Conservation (phyloP, 139 green algal genomes). For the Chlamydomonas asymmetrica region DNA sequence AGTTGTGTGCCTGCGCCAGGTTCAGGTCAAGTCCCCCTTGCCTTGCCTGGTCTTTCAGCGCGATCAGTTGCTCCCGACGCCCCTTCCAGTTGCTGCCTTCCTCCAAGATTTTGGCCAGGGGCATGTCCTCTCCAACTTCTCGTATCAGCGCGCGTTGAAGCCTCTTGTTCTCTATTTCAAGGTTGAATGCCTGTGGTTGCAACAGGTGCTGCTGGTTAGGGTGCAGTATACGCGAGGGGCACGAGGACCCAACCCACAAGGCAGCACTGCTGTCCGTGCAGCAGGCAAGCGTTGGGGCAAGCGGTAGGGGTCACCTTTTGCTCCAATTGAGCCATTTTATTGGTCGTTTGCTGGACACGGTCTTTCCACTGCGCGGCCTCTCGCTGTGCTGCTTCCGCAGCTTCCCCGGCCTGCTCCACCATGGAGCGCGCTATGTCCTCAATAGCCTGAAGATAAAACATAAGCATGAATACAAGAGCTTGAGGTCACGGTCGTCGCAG, state of each 20-base stretch:
- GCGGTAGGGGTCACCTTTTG: constrained; percentile 57
- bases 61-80: constrained; percentile 60
- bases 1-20: too few relatives aligned
- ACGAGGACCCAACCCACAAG: too few relatives aligned
- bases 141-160: constrained; percentile 53
- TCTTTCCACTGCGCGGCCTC: constrained; percentile 53
- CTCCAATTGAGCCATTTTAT: constrained; percentile 57
- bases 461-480: too few relatives aligned
- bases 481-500: too few relatives aligned
- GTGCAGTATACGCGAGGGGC: neutral
- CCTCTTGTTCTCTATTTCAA: constrained; percentile 62
- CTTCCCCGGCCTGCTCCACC: constrained; percentile 48
- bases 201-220: neutral
- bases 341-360: constrained; percentile 41
- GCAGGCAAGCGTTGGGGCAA: too few relatives aligned
- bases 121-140: constrained; percentile 69
- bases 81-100: constrained; percentile 56
- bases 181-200: constrained; percentile 40
- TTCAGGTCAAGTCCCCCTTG: too few relatives aligned
- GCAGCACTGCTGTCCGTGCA: too few relatives aligned
- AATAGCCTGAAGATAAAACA: constrained; percentile 19
- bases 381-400: constrained; percentile 31
- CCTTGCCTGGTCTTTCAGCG: constrained; percentile 60
- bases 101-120: constrained; percentile 54
- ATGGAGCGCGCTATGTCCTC: constrained; percentile 35